phyloP scores from a whole-genome alignment of 257 asterid species.

The Eustoma russellianum region DNA sequence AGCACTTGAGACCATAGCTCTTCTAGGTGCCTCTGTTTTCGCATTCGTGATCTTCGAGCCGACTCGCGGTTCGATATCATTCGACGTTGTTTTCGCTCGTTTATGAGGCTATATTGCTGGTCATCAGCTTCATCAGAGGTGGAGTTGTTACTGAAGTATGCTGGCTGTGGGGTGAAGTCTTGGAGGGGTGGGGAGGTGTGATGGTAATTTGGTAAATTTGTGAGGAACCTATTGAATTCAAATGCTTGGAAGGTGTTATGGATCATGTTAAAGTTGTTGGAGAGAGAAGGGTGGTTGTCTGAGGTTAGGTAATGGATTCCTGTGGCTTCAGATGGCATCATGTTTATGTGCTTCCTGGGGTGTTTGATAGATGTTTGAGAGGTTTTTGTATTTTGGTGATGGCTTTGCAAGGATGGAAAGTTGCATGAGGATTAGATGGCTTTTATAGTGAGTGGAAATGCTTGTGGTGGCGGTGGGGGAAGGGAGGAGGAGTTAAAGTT shows the following conservation, averaged over 20 bases:
- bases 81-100: constrained; percentile 70
- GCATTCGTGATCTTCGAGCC: constrained; percentile 85
- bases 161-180: constrained; percentile 23
- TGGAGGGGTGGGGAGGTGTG: constrained; percentile 22
- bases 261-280: constrained; percentile 27
- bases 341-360: constrained; percentile 19
- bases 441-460: constrained; percentile 35
- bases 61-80: constrained; percentile 92
- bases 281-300: constrained; percentile 31
- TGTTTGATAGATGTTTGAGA: neutral
- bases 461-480: too few species aligned
- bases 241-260: constrained; percentile 36
- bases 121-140: constrained; percentile 78
- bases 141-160: constrained; percentile 37
- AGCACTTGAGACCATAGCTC: constrained; percentile 78
- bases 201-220: constrained; percentile 23
- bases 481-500: too few species aligned
- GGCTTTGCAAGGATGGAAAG: constrained; percentile 18
- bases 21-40: constrained; percentile 84
- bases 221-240: constrained; percentile 25
- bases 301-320: constrained; percentile 39
- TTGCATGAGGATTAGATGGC: constrained; percentile 35
- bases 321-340: constrained; percentile 44
- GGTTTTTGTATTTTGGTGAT: constrained; percentile 6
- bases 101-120: constrained; percentile 21